Conservation (phyloP, 1,284 basidiomycete genomes). For the Golubevia pallescens region DNA sequence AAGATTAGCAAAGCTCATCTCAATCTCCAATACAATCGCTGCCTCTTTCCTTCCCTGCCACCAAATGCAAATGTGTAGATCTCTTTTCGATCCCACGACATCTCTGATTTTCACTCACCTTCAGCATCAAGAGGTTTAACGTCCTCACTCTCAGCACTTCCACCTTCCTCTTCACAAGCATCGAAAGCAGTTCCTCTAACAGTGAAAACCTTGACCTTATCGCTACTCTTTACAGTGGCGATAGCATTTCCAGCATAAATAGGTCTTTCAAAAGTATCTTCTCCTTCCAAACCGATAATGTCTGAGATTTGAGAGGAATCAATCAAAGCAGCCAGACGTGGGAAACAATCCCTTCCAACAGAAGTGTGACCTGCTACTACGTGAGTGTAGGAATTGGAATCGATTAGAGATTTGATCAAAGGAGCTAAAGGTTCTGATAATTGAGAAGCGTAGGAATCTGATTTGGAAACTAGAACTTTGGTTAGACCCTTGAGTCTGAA, state of each 20-base stretch:
- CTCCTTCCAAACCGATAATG: slow-evolving; percentile 82
- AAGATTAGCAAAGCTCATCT: too few species aligned
- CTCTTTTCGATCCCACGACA: too few species aligned
- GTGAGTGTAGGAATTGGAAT: slow-evolving; percentile 74
- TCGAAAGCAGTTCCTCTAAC: slow-evolving; percentile 93
- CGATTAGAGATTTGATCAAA: slow-evolving; percentile 67
- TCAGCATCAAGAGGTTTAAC: slow-evolving; percentile 75
- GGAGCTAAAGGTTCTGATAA: slow-evolving; percentile 67
- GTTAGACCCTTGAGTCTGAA: slow-evolving; percentile 68
- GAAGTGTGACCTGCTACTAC: slow-evolving; percentile 82
- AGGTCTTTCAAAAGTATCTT: slow-evolving; percentile 84
- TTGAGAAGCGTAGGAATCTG: slow-evolving; percentile 67
- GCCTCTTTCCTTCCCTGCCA: too few species aligned
- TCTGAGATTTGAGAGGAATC: slow-evolving; percentile 79
- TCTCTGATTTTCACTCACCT: slow-evolving; percentile 49
- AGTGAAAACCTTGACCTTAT: slow-evolving; percentile 90
- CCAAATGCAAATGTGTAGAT: too few species aligned
- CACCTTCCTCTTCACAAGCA: slow-evolving; percentile 69
- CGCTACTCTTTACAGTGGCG: slow-evolving; percentile 82
- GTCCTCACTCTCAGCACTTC: slow-evolving; percentile 71
- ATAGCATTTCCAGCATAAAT: slow-evolving; percentile 99
- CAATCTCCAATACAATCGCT: too few species aligned
- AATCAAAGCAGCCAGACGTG: slow-evolving; percentile 84
- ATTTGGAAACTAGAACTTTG: slow-evolving; percentile 65
- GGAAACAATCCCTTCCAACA: slow-evolving; percentile 77